A percentile compares a stretch with the other conserved stretches of the same genome.
phyloP scores from a whole-genome alignment of 2,329 filamentous ascomycete species.

The Escovopsis weberi region DNA sequence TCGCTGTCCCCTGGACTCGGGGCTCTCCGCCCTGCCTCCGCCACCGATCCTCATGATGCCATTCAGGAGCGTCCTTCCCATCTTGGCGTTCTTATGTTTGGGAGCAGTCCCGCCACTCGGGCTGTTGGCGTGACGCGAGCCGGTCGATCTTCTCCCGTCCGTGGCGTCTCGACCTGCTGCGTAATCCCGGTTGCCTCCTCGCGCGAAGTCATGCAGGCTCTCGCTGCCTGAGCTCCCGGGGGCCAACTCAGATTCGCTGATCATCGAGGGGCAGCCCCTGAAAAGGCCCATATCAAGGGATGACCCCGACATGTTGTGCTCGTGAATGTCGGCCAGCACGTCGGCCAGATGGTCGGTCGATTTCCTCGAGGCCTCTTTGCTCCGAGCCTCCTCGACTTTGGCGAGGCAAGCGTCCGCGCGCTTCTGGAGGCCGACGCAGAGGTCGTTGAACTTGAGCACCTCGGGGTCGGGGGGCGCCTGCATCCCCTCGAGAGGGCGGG shows the following conservation, averaged over 20 bases:
- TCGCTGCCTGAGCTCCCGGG: conserved; percentile 41
- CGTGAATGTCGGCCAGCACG: conserved; percentile 33
- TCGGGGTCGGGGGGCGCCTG: conserved; percentile 29
- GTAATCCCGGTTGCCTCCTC: conserved; percentile 18
- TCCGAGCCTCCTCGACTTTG: conserved; percentile 31
- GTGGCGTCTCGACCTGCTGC: conserved; percentile 14
- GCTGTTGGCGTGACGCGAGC: conserved; percentile 16
- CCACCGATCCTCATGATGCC: conserved; percentile 31
- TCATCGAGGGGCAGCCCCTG: conserved; percentile 10
- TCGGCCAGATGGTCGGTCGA: conserved; percentile 28
- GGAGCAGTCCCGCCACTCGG: conserved; percentile 13
- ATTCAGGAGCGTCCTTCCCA: conserved; percentile 27
- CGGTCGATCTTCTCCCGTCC: conserved; percentile 15
- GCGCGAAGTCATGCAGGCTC: conserved; percentile 9
- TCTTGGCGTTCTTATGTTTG: conserved; percentile 23
- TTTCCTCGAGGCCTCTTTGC: conserved; percentile 18
- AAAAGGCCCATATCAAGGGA: too few species aligned
- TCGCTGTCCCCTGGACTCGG: conserved; percentile 19
- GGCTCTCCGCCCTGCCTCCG: conserved; percentile 24
- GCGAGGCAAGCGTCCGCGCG: conserved; percentile 37
- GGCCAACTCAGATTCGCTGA: conserved; percentile 18
- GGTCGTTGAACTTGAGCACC: conserved; percentile 35
- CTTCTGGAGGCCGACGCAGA: conserved; percentile 35
- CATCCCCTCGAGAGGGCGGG: conserved; percentile 25
- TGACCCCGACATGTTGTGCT: conserved; percentile 16